Percentiles rank a stretch among this genome's conserved stretches.
Conservation (phyloP, 2,329 filamentous ascomycete genomes). For the Ophiostoma populinum region DNA sequence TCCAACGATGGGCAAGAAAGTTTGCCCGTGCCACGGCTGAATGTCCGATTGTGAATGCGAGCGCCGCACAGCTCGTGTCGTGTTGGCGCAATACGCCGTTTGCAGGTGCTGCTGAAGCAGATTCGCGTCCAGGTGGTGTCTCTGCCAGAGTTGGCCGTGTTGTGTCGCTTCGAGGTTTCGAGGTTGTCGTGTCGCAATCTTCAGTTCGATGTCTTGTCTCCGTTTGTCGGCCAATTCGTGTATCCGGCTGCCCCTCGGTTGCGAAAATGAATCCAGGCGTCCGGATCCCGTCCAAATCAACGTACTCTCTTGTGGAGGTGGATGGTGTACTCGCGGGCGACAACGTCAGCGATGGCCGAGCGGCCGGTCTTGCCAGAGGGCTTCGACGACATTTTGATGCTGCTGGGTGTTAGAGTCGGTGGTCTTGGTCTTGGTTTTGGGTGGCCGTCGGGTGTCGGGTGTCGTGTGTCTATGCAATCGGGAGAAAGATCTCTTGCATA, state of each 20-base stretch:
- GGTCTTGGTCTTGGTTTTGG: background rate
- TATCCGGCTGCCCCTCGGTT: background rate
- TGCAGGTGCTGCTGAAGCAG: too few species aligned
- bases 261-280: background rate
- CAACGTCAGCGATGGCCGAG: slow-evolving; percentile 97
- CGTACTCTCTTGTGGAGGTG: slow-evolving; percentile 99
- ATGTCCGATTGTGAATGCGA: too few species aligned
- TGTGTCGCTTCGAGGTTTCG: background rate
- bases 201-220: background rate
- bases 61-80: too few species aligned
- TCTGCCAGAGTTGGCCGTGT: background rate
- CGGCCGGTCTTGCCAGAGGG: slow-evolving; percentile 52
- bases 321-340: slow-evolving; percentile 99
- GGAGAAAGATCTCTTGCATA: slow-evolving; percentile 4
- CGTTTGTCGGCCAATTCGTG: background rate
- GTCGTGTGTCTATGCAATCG: slow-evolving; percentile 1
- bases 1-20: background rate
- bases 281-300: slow-evolving; percentile 18
- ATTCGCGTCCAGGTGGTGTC: too few species aligned
- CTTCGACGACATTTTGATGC: slow-evolving; percentile 44
- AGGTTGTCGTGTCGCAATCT: too few species aligned
- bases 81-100: too few species aligned
- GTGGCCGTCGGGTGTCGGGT: too few species aligned
- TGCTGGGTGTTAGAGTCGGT: slow-evolving; percentile 4
- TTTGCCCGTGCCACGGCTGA: too few species aligned